Base-by-base conservation (phyloP, 345 rosid species). In the Iberis pinnata region DNA sequence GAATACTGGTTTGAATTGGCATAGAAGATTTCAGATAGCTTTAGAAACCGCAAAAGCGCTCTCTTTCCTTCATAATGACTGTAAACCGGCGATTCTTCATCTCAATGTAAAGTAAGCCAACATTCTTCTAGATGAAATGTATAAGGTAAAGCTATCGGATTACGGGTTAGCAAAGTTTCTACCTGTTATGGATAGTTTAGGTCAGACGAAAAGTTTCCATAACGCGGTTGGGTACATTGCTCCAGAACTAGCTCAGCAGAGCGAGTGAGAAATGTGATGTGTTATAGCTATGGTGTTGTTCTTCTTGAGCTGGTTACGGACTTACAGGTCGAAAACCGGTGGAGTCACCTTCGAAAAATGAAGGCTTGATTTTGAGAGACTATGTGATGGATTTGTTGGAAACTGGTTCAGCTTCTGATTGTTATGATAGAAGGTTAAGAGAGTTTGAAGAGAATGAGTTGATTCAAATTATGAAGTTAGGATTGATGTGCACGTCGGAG, bases 171-270 rank as follows among this genome's bases (percentile, higher is more conserved):
- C 67, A 44, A 88, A 78, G 64, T 71, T 92, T 57, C 94, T 92
- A 12, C 95, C 98, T 12, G 71, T 92, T 49, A 64, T 83, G 47
- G 93, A 92, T 68, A 80, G 82, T 50, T 61, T 78, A 3, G 81
- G 95, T n/a, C 59, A 75, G 52, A 82, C 88, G 33, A 84, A 73
- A 49, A 58, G 53, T 51, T 81, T 75, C 61, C 96, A 88, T 60
- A 85, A 76, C 65, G 84, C 95, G n/a, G 90, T 85, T 33, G 98
- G 98, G 19, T 92, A 81, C 72, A 88, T 92, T n/a, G 97, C 98
- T 8, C 98, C 98, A 1, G 98, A 92, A 73, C 60, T 92, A 73
- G 83, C 93, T 61, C 71, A 53, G 58, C 71, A 59, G 66, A 74
- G 56, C 70, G 25, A 83, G 90, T 27, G 95, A 92, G 63, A 92